Conservation (phyloP, 1,284 basidiomycete genomes). For the Fomitopsis palustris region DNA sequence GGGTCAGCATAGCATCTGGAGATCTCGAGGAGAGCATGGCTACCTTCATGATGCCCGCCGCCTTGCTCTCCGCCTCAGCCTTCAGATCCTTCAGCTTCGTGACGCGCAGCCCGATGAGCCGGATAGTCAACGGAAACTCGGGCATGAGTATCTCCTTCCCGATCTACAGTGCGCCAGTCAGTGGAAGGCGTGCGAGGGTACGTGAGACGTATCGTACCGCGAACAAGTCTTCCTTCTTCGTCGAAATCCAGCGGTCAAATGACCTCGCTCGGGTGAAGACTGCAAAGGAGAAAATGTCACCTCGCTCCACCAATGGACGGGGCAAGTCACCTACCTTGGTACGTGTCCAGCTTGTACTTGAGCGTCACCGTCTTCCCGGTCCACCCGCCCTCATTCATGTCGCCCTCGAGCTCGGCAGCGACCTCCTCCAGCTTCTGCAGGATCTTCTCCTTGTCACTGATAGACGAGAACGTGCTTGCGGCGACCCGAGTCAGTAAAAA, state of each 20-base stretch:
- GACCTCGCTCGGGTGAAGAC: slow-evolving; percentile 84
- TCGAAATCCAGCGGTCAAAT: slow-evolving; percentile 65
- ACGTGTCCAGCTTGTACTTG: slow-evolving; percentile 80
- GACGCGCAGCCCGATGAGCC: slow-evolving; percentile 80
- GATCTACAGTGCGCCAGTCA: slow-evolving; percentile 38
- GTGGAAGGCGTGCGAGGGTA: too few relatives aligned
- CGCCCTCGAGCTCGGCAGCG: slow-evolving; percentile 74
- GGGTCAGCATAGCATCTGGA: neutral
- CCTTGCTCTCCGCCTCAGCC: slow-evolving; percentile 38
- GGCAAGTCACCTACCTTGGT: slow-evolving; percentile 47
- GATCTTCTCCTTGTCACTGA: slow-evolving; percentile 64
- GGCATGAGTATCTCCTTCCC: slow-evolving; percentile 80
- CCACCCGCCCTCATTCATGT: slow-evolving; percentile 72
- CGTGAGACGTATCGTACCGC: slow-evolving; percentile 42
- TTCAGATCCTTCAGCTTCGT: slow-evolving; percentile 83
- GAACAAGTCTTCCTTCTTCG: slow-evolving; percentile 76
- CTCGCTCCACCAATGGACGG: neutral
- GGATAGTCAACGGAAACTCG: slow-evolving; percentile 73
- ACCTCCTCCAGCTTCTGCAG: slow-evolving; percentile 75
- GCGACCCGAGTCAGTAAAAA: neutral
- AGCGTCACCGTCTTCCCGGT: slow-evolving; percentile 74
- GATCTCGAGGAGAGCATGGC: slow-evolving; percentile 16
- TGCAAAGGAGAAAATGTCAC: slow-evolving; percentile 24
- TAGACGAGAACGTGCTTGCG: slow-evolving; percentile 70
- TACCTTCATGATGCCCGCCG: slow-evolving; percentile 64